phyloP scores from a whole-genome alignment of 2,329 filamentous ascomycete species.

The Colletotrichum orbiculare region DNA sequence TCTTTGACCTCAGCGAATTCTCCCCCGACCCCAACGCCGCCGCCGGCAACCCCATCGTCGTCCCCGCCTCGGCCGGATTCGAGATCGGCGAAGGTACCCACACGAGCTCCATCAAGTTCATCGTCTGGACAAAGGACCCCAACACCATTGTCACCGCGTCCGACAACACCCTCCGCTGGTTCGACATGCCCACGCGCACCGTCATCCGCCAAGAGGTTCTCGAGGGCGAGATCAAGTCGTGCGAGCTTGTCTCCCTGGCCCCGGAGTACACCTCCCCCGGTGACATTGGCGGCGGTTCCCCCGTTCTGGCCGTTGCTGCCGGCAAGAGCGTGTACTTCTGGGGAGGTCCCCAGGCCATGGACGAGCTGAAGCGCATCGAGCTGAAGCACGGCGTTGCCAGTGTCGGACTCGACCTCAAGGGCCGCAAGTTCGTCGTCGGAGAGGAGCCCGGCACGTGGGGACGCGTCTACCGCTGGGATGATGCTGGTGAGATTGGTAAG shows the following conservation, averaged over 20 bases:
- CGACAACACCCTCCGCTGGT: conserved; percentile 94
- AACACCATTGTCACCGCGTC: conserved; percentile 92
- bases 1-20: conserved; percentile 84
- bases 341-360: conserved; percentile 77
- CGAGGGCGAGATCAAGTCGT: conserved; percentile 89
- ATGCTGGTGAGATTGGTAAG: conserved; percentile 80
- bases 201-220: conserved; percentile 82
- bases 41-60: conserved; percentile 52
- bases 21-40: conserved; percentile 48
- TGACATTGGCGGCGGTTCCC: conserved; percentile 74
- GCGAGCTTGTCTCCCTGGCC: conserved; percentile 83
- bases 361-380: conserved; percentile 80
- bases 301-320: conserved; percentile 89
- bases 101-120: conserved; percentile 90
- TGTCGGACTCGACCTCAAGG: conserved; percentile 85
- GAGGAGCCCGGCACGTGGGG: conserved; percentile 96
- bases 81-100: conserved; percentile 91
- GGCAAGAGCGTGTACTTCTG: conserved; percentile 96
- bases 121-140: conserved; percentile 91
- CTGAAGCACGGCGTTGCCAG: conserved; percentile 90
- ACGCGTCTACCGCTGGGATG: conserved; percentile 91
- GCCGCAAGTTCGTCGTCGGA: conserved; percentile 87
- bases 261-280: conserved; percentile 66
- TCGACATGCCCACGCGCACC: conserved; percentile 82
- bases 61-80: conserved; percentile 74